These are phyloP conservation scores for Rhizoclosmatium sp. DNA, from an alignment of 192 early-diverging fungal species.

Conservation along the genomic window DNA sequence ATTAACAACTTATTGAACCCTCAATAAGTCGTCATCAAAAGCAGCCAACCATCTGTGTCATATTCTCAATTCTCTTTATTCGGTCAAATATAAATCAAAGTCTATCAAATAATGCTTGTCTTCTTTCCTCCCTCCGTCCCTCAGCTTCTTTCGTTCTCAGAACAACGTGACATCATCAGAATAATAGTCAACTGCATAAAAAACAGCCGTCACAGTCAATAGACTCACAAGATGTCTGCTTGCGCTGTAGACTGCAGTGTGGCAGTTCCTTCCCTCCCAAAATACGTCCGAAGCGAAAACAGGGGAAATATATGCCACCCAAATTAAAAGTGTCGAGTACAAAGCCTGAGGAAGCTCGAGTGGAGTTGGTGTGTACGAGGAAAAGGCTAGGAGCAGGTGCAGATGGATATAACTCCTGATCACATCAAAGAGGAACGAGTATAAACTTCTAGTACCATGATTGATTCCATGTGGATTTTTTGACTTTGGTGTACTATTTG, in stretches of 20 bases:
- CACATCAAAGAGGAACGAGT: background rate
- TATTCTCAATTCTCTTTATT: too few species aligned
- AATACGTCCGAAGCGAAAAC: background rate
- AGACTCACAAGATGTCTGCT: background rate
- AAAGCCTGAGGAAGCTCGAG: constrained; percentile 5
- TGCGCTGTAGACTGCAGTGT: background rate
- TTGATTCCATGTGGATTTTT: background rate
- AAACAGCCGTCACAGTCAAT: background rate
- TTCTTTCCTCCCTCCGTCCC: too few species aligned
- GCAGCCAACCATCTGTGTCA: too few species aligned
- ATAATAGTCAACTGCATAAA: background rate
- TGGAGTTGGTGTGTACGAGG: background rate
- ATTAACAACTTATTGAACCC: too few species aligned
- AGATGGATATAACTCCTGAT: background rate
- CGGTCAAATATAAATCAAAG: too few species aligned
- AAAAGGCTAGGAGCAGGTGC: constrained; percentile 15
- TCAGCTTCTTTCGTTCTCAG: too few species aligned
- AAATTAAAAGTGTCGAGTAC: constrained; percentile 4
- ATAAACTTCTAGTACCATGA: background rate
- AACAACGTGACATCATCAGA: too few species aligned
- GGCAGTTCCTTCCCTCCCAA: constrained; percentile 8
- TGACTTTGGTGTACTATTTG: too few species aligned
- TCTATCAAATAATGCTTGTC: too few species aligned
- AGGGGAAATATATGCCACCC: background rate
- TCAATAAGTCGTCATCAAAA: too few species aligned